Evolutionary conservation across 345 rosid species (phyloP).

Genomic region (Murraya koenigii): DNA sequence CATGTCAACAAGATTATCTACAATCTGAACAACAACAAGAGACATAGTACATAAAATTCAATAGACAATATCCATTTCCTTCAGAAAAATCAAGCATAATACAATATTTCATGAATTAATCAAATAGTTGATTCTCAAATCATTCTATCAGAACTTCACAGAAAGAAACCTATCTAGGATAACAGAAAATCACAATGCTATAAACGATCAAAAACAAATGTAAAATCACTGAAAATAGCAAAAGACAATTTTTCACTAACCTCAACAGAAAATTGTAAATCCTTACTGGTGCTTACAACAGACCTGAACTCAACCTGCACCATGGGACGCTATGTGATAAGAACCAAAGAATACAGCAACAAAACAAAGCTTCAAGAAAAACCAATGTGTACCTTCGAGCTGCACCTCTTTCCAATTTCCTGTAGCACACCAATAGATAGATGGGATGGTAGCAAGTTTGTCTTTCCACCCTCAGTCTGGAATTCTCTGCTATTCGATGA

Average conservation of each 20-base stretch:
- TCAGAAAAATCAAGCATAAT: background rate
- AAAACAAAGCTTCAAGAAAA: constrained; percentile 6
- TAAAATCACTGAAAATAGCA: background rate
- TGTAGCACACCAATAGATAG: constrained; percentile 75
- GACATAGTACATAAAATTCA: background rate
- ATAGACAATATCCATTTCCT: background rate
- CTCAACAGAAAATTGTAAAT: constrained; percentile 94
- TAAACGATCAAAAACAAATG: background rate
- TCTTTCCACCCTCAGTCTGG: constrained; percentile 62
- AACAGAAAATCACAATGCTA: background rate
- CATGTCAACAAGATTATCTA: background rate
- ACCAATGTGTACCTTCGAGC: constrained; percentile 60
- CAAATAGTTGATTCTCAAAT: background rate
- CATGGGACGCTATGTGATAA: constrained; percentile 11
- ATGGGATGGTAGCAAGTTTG: constrained; percentile 56
- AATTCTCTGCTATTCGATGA: constrained; percentile 48
- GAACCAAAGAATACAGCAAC: constrained; percentile 1
- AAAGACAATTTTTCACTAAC: constrained; percentile 40
- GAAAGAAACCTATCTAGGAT: background rate
- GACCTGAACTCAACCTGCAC: constrained; percentile 84
- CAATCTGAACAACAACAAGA: background rate
- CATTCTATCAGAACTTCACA: background rate
- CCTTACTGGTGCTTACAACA: constrained; percentile 81
- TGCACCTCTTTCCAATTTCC: constrained; percentile 90
- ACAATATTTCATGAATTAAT: background rate